A percentile compares a stretch with the other conserved stretches of the same genome.
Conservation (phyloP, 2,329 filamentous ascomycete genomes). For the Hymenoscyphus infarciens region DNA sequence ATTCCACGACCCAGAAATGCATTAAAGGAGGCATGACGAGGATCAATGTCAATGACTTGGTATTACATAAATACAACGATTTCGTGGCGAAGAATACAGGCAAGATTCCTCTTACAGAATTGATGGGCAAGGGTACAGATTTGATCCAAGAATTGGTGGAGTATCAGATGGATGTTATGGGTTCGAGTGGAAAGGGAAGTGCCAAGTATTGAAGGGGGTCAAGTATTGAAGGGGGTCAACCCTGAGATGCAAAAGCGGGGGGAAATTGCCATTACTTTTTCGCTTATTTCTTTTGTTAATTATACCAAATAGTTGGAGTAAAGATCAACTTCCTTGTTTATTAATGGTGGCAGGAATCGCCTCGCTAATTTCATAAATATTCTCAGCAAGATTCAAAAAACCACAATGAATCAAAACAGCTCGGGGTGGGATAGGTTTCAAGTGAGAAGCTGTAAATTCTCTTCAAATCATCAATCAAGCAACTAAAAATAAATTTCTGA, state of each 20-base stretch:
- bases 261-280: no score
- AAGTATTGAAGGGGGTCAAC: not conserved
- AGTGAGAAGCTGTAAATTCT: no score
- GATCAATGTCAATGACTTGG: slow-evolving; percentile 56
- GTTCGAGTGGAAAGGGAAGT: slow-evolving; percentile 24
- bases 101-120: slow-evolving; percentile 34
- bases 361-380: no score
- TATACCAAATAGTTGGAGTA: no score
- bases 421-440: no score
- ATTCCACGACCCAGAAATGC: slow-evolving; percentile 48
- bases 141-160: slow-evolving; percentile 33
- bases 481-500: no score
- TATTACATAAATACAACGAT: slow-evolving; percentile 49
- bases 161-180: slow-evolving; percentile 33
- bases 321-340: no score
- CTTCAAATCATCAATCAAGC: no score
- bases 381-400: no score
- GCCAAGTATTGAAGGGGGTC: slow-evolving; percentile 2
- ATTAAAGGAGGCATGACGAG: slow-evolving; percentile 51
- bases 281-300: no score
- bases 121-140: slow-evolving; percentile 45
- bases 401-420: no score
- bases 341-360: no score
- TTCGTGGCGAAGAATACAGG: slow-evolving; percentile 40
- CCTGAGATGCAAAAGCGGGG: not conserved